A percentile compares a stretch with the other conserved stretches of the same genome.
Evolutionary conservation across 2,329 filamentous ascomycete genomes (phyloP).

Genomic region (Leptographium radiaticola): DNA sequence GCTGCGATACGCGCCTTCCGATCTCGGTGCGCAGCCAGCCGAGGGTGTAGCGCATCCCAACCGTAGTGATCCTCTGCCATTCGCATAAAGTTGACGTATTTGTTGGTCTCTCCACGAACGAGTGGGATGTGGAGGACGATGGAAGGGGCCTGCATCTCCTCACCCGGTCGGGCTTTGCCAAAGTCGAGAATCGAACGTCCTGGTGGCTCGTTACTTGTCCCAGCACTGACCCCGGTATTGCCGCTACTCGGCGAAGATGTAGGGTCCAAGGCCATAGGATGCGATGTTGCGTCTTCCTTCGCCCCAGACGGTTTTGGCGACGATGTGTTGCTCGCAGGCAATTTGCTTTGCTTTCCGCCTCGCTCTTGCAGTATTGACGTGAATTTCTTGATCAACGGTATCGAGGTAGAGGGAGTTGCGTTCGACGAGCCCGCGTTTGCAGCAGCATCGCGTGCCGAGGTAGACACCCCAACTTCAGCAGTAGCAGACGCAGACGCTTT

Average conservation of each 20-base stretch:
- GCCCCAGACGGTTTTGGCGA: slow-evolving; percentile 37
- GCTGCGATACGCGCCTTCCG: slow-evolving; percentile 79
- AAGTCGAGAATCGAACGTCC: slow-evolving; percentile 48
- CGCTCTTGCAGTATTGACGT: slow-evolving; percentile 32
- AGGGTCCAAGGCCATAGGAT: slow-evolving; percentile 16
- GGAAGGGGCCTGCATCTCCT: slow-evolving; percentile 51
- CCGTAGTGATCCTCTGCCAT: slow-evolving; percentile 90
- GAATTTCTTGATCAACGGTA: slow-evolving; percentile 26
- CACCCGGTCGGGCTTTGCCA: slow-evolving; percentile 43
- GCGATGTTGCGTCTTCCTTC: slow-evolving; percentile 27
- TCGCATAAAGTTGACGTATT: slow-evolving; percentile 89
- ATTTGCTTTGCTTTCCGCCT: slow-evolving; percentile 22
- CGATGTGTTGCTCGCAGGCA: slow-evolving; percentile 20
- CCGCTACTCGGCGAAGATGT: slow-evolving; percentile 20
- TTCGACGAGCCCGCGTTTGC: slow-evolving; percentile 9
- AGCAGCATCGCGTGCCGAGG: slow-evolving; percentile 15
- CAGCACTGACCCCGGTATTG: background rate
- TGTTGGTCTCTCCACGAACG: slow-evolving; percentile 61
- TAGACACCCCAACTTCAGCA: slow-evolving; percentile 7
- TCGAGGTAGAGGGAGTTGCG: background rate
- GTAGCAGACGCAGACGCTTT: slow-evolving; percentile 8
- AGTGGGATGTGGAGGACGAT: slow-evolving; percentile 78
- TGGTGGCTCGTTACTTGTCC: slow-evolving; percentile 14
- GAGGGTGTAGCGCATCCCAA: slow-evolving; percentile 85
- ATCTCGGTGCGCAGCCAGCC: slow-evolving; percentile 76